Evolutionary conservation across 1,284 basidiomycete genomes (phyloP).

Genomic region (Vanrija sp.): DNA sequence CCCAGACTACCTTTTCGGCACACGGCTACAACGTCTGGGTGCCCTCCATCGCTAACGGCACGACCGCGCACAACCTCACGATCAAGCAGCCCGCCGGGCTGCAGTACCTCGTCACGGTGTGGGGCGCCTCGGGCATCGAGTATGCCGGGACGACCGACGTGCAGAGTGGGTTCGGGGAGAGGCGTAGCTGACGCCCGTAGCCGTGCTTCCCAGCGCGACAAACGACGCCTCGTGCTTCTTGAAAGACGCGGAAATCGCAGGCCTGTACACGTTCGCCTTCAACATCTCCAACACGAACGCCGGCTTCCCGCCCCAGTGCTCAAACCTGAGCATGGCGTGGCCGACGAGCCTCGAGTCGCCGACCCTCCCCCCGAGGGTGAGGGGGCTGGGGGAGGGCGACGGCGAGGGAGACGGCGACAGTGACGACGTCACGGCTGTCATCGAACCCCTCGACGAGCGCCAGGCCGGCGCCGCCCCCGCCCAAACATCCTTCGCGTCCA

Average conservation of each 20-base stretch:
- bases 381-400: not conserved
- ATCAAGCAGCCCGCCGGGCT: slow-evolving; percentile 37
- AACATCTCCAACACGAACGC: slow-evolving; percentile 30
- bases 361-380: too few species aligned
- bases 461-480: not conserved
- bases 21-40: slow-evolving; percentile 48
- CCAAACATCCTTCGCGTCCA: not conserved
- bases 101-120: slow-evolving; percentile 42
- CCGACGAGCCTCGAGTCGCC: slow-evolving; percentile 38
- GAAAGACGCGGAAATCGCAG: slow-evolving; percentile 29
- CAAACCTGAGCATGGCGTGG: slow-evolving; percentile 43
- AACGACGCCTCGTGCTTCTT: slow-evolving; percentile 34
- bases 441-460: not conserved
- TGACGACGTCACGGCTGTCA: not conserved
- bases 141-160: slow-evolving; percentile 44
- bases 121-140: slow-evolving; percentile 42
- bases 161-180: slow-evolving; percentile 29
- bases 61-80: slow-evolving; percentile 29
- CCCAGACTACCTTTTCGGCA: slow-evolving; percentile 31
- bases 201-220: slow-evolving; percentile 20
- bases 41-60: slow-evolving; percentile 31
- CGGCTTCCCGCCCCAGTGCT: slow-evolving; percentile 41
- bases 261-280: slow-evolving; percentile 45
- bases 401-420: not conserved
- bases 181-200: slow-evolving; percentile 14